Percentiles rank a stretch among this genome's conserved stretches.
Conservation (phyloP, 2,329 filamentous ascomycete species). For the Ceratocystiopsis minuta region DNA sequence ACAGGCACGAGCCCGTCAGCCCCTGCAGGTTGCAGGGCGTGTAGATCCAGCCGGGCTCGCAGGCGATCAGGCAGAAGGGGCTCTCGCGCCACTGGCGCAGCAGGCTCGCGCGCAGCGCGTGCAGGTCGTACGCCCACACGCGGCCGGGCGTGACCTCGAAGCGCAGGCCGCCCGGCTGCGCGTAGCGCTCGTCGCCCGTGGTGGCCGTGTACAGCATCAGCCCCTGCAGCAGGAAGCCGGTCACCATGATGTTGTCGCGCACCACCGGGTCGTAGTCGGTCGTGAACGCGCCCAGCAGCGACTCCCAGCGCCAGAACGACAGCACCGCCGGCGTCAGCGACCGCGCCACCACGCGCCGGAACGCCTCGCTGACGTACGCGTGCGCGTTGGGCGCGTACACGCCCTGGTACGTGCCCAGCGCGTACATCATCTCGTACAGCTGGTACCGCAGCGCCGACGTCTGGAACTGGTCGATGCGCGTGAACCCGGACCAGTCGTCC, state of each 20-base stretch:
- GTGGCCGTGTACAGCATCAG: neutral
- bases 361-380: neutral
- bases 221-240: neutral
- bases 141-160: neutral
- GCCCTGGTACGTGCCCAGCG: neutral
- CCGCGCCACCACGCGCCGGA: neutral
- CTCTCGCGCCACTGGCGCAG: neutral
- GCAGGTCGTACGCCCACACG: neutral
- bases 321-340: neutral
- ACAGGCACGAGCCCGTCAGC: neutral
- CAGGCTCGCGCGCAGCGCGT: neutral
- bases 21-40: neutral
- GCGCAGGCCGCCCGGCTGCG: neutral
- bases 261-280: neutral
- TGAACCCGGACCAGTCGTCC: neutral
- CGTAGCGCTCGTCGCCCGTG: neutral
- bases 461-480: neutral
- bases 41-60: conserved; percentile 1
- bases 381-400: neutral
- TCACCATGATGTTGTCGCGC: conserved; percentile 1
- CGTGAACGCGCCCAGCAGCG: neutral
- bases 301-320: neutral
- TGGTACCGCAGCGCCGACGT: neutral
- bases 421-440: neutral
- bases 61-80: neutral